Evolutionary conservation across 208 protist species (phyloP), one percentile per base, ranked within the genome.

Genomic region (Wallacemonas sp.): DNA sequence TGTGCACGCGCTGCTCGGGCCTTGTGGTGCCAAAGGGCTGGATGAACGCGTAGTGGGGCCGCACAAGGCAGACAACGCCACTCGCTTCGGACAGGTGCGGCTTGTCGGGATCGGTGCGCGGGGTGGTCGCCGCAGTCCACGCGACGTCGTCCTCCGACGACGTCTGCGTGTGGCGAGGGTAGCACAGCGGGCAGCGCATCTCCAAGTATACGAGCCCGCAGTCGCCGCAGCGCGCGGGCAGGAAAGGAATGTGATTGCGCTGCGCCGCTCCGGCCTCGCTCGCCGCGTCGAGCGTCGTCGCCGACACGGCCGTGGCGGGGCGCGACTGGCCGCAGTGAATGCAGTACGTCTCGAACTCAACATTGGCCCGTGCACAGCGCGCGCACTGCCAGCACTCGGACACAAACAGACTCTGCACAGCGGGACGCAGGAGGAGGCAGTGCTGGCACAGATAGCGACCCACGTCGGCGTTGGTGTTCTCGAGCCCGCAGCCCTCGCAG

Each of bases 261-360:
- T 55, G 57, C 0, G 28, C 50, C 31, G 72, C 55, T 5, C 49
- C 38, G 20, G 57, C 61, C 22, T 67, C 57, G 46, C 55, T 28
- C 26, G 29, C n/a, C n/a, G n/a, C 38, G 5, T 36, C 29, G 20
- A 33, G 18, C 1, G 38, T 29, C 12, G n/a, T 61, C 25, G 36
- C 18, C 7, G 61, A 28, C 25, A 52, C 36, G 28, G 66, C 48
- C 48, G 20, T 25, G 22, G 57, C 23, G 28, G 38, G 45, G 16
- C 72, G 70, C 50, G 62, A 69, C 23, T 55, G 28, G 2, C 75
- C 85, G 52, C 91, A 96, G 74, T 88, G 77, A 25, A 91, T 84
- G 64, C 91, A 96, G 62, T 87, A 92, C 26, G 52, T 64, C 77
- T 96, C 91, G 63, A 94, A 86, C 44, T 78, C 72, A n/a, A 88